These are phyloP conservation scores for Leucosporidium scottii DNA, from an alignment of 768 basidiomycete genomes.

Conservation along the genomic window DNA sequence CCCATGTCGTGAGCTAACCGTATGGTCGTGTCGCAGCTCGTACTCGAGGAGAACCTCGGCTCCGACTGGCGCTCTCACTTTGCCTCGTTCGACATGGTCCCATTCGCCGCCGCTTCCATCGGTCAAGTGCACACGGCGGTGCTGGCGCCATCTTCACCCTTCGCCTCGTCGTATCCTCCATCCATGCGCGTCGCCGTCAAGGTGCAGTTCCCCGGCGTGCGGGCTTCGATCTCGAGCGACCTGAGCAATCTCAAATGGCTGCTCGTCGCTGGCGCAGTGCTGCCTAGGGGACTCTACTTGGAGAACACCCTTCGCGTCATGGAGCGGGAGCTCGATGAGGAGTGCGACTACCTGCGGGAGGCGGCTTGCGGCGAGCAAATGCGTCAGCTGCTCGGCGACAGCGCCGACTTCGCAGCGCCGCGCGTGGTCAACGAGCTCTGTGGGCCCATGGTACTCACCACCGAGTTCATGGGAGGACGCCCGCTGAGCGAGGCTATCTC, in stretches of 20 bases:
- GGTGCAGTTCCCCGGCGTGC: conserved; percentile 91
- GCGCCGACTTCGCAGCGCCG: conserved; percentile 70
- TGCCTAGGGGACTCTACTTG: conserved; percentile 84
- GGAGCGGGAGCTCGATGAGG: conserved; percentile 80
- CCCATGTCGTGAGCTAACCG: no score
- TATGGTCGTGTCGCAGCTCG: conserved; percentile 49
- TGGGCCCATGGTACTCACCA: conserved; percentile 76
- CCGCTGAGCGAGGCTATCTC: conserved; percentile 60
- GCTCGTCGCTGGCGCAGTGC: conserved; percentile 66
- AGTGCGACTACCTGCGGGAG: conserved; percentile 83
- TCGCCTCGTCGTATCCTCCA: conserved; percentile 42
- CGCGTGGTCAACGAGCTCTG: conserved; percentile 72
- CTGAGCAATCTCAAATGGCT: conserved; percentile 75
- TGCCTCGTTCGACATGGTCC: conserved; percentile 67
- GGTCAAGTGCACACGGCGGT: conserved; percentile 85
- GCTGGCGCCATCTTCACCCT: conserved; percentile 50
- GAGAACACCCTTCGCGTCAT: conserved; percentile 83
- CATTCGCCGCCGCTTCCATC: conserved; percentile 92
- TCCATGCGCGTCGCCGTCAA: conserved; percentile 51
- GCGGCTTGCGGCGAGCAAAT: conserved; percentile 64
- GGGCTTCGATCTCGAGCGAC: conserved; percentile 76
- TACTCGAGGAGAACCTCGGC: conserved; percentile 67
- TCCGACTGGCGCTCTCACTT: conserved; percentile 66
- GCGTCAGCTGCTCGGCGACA: conserved; percentile 44
- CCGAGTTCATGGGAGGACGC: conserved; percentile 73